Base-by-base conservation (phyloP, 805 yeast genomes). In the Cyberlindnera misumaiensis region DNA sequence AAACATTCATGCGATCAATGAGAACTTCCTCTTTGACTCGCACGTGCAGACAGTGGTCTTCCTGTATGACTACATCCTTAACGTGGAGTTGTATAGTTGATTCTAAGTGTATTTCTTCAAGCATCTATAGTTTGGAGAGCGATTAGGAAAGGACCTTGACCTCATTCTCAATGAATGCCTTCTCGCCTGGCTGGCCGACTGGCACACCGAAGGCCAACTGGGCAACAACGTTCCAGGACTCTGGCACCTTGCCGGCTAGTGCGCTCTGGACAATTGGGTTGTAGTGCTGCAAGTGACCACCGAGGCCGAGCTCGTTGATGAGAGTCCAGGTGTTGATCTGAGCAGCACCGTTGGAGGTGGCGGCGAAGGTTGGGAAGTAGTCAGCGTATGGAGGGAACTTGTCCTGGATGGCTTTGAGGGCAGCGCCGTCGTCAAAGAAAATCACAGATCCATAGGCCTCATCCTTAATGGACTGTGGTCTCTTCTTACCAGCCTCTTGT, bases 1-100 rank as follows among this genome's bases (percentile, higher is more conserved):
- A 18, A 62, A 65, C 37, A 60, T 63, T 29, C 85, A 80, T 56
- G 72, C 78, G 28, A 74, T 77, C 15, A 72, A 80, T 51, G 87
- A 82, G 57, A 65, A 60, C 42, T 53, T 72, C 18, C 55, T 64
- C 27, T 46, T 77, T 39, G 74, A 70, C 39, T 61, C 72, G 15
- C 84, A 79, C 56, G 55, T 81, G 44, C 72, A 72, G 47, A 56
- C 66, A 25, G 59, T 73, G 30, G 74, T 75, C 1, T 73, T 72
- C 55, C 67, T 64, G 55, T 71, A 70, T 48, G 69, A 70, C 46
- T 70, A 67, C 45, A 58, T 73, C 41, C 68, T 63, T 48, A 65
- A 67, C 41, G 63, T 70, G 20, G 70, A 71, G 40, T 58, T 14
- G 27, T 31, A 31, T 13, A 17, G 24, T 8, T 20, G 24, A 20